Base-by-base conservation (phyloP, 1,139 yeast genomes). In the Taiozyma sp. region DNA sequence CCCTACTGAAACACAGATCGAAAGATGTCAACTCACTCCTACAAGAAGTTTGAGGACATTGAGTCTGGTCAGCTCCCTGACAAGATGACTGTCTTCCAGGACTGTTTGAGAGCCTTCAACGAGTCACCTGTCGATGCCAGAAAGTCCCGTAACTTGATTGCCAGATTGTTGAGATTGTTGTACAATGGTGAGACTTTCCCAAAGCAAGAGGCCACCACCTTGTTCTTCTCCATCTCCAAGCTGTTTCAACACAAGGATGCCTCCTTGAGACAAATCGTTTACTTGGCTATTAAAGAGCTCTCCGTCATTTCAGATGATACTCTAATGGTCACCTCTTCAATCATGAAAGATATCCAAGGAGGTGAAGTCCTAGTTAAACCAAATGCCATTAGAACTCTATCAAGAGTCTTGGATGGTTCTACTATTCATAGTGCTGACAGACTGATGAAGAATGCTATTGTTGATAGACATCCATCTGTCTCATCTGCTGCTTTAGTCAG, bases 31-130 rank as follows among this genome's bases (percentile, higher is more conserved):
- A 83, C 95, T 47, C 81, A 77, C 65, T 77, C 88, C 44, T 88
- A 88, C 71, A 90, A 88, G 73, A 88, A 87, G 72, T 81, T 79
- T 71, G 97, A 89, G 68, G 90, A 88, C 66, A 69, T 81, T 53
- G 86, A 79, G 58, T 73, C 83, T 51, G 85, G 83, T 49, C 70
- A 73, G 32, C 68, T 79, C 57, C 95, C 96, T 53, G 99, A 93
- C 71, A 90, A 90, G 72, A 93, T 93, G 98, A 86, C 97, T 11
- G 93, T 95, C 58, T 91, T 88, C 69, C 99, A 93, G 72, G 97
- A 91, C 68, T 91, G 98, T 73, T 75, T 89, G 62, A 88, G 88
- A 61, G 93, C 88, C 56, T 95, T 93, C 79, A 91, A 91, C 72
- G 89, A 93, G 57, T 80, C 95, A 44, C 97, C 97, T 16, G 86